phyloP scores from a whole-genome alignment of 352 stramenopile genomes.

The Phytophthora macrochlamydospora region DNA sequence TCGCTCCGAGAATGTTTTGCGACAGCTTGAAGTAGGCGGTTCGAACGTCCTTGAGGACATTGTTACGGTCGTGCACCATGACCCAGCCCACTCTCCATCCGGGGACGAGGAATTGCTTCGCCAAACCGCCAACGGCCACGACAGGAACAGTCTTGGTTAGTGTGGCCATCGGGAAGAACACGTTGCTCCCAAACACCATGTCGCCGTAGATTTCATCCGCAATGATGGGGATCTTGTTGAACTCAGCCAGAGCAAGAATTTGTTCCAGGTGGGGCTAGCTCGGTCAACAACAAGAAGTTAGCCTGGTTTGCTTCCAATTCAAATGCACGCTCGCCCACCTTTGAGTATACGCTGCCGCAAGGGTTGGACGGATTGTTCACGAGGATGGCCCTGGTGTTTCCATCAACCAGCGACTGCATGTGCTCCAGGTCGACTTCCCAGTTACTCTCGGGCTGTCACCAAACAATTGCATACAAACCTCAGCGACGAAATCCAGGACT shows the following conservation, averaged over 20 bases:
- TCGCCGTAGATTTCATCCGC: conserved; percentile 89
- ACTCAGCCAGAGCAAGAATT: conserved; percentile 77
- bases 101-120: conserved; percentile 96
- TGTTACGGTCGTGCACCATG: conserved; percentile 92
- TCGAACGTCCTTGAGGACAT: conserved; percentile 82
- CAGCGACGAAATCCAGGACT: not conserved
- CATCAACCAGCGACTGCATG: conserved; percentile 88
- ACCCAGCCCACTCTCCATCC: conserved; percentile 97
- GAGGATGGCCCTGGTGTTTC: conserved; percentile 91
- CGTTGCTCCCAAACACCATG: conserved; percentile 77
- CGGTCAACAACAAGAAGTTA: not conserved
- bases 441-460: conserved; percentile 71
- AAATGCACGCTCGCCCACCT: conserved; percentile 36
- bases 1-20: conserved; percentile 93
- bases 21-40: conserved; percentile 91
- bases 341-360: conserved; percentile 94
- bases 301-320: not conserved
- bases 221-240: conserved; percentile 93
- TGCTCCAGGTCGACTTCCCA: conserved; percentile 95
- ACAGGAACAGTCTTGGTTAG: conserved; percentile 85
- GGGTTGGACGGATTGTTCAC: conserved; percentile 97
- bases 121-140: conserved; percentile 84
- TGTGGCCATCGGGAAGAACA: conserved; percentile 85
- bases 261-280: conserved; percentile 60
- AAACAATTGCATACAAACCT: not conserved